Conservation (phyloP, 495 filamentous ascomycete genomes). For the Aspergillus asperescens region DNA sequence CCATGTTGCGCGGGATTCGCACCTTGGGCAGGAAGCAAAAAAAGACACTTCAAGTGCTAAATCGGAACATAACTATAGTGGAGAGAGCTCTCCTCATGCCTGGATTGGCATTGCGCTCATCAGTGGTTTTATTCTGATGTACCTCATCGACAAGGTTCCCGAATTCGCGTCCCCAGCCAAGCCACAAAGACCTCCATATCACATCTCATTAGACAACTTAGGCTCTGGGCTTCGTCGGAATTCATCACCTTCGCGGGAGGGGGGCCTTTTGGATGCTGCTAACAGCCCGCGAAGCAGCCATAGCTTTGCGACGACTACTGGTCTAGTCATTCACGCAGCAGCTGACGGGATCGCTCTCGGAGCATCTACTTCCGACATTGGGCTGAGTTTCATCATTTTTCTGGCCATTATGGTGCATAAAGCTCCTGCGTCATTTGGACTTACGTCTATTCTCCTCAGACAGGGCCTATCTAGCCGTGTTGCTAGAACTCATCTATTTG, state of each 20-base stretch:
- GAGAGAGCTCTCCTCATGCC: conserved; percentile 53
- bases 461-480: conserved; percentile 82
- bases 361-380: conserved; percentile 69
- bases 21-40: conserved; percentile 18
- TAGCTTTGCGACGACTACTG: conserved; percentile 72
- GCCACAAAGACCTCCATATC: conserved; percentile 49
- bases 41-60: conserved; percentile 34
- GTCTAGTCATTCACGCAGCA: conserved; percentile 90
- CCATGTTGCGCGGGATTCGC: conserved; percentile 7
- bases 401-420: conserved; percentile 97
- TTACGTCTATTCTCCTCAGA: conserved; percentile 83
- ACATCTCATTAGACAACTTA: conserved; percentile 81
- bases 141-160: conserved; percentile 86
- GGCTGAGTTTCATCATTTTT: conserved; percentile 84
- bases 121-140: conserved; percentile 93
- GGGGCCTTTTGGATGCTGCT: conserved; percentile 32
- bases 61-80: conserved; percentile 33
- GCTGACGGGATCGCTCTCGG: conserved; percentile 97
- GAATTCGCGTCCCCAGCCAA: conserved; percentile 57
- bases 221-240: conserved; percentile 50
- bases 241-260: conserved; percentile 44
- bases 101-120: conserved; percentile 83
- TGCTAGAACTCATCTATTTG: conserved; percentile 75
- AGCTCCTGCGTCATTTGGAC: conserved; percentile 89
- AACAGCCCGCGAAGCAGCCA: conserved; percentile 31